Base-by-base conservation (phyloP, 129 eudicot genomes). In the Saussurea involucrata region DNA sequence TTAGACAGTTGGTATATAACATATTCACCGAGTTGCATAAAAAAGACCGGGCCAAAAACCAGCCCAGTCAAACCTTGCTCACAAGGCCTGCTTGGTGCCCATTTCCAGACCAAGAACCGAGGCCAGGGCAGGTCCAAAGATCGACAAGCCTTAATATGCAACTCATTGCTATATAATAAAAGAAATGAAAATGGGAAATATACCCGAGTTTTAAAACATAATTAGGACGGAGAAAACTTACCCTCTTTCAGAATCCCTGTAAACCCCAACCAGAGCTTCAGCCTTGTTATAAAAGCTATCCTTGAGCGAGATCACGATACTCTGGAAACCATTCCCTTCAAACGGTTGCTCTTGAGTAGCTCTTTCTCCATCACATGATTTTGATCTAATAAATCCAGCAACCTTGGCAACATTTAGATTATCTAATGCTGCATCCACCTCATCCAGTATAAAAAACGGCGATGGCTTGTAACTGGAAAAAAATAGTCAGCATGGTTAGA, bases 271-370 rank as follows among this genome's bases (percentile, higher is more conserved):
- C 84, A 95, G 58, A 75, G 96, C 97, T 85, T 95, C 96, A 71
- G 99, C 99, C 85, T 95, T 95, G 84, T 95, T 97, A 82, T 92
- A 95, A 79, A 95, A 95, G 80, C 88, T 92, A 82, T 95, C 99
- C 84, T 95, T 95, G 36, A 92, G 92, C 0, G 99, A 95, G 21
- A 95, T 95, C 68, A 95, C 99, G 4, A 95, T 95, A 75, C 99
- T 95, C 82, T 95, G 99, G 82, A 95, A 95, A 64, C 96, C 95
- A 58, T 84, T 79, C 65, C 89, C 91, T 40, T 83, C 91, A 34
- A 80, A 11, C 65, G 79, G 86, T 42, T 33, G 61, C 67, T 89
- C 97, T 73, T 84, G 78, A 73, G 73, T 77, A 28, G 76, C 42
- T 70, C 87, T 74, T 64, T 90, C 86, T 71, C 90, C 95, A 21